phyloP scores from a whole-genome alignment of 768 basidiomycete genomes.

The Lactarius pseudohatsudake region DNA sequence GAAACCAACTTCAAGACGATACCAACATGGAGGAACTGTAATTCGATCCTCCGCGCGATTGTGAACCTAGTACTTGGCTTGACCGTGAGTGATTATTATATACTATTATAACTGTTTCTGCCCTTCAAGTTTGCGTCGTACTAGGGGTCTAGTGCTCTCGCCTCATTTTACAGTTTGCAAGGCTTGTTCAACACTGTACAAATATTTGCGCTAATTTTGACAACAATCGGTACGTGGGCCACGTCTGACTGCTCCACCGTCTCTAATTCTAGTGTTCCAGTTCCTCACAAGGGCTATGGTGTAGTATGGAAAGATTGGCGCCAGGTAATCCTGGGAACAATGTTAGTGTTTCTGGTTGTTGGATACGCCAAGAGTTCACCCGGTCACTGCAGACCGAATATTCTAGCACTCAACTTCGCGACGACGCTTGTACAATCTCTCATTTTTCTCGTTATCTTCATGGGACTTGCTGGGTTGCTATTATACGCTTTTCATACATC shows the following conservation, averaged over 20 bases:
- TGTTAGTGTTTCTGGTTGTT: conserved; percentile 45
- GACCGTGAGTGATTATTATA: conserved; percentile 43
- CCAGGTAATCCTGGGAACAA: conserved; percentile 61
- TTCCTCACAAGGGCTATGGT: conserved; percentile 36
- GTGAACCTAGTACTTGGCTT: conserved; percentile 52
- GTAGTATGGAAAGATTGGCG: conserved; percentile 52
- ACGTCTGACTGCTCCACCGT: not conserved
- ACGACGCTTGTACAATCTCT: conserved; percentile 59
- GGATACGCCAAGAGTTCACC: not conserved
- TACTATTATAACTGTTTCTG: not conserved
- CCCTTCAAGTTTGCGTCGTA: conserved; percentile 3
- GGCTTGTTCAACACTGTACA: conserved; percentile 69
- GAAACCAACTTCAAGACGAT: conserved; percentile 51
- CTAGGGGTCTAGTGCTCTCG: conserved; percentile 69
- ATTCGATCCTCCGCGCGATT: conserved; percentile 48
- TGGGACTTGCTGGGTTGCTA: conserved; percentile 50
- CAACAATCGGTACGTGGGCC: conserved; percentile 53
- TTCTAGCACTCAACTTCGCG: conserved; percentile 73
- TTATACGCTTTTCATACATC: conserved; percentile 60
- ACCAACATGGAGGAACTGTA: conserved; percentile 57
- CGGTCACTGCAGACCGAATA: conserved; percentile 54
- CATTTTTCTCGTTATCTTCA: conserved; percentile 58
- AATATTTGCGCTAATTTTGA: conserved; percentile 68
- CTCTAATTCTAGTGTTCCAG: conserved; percentile 38
- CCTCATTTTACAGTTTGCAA: conserved; percentile 68